These are phyloP conservation scores for Solanum chiquidenum DNA, from an alignment of 257 asterid genomes.

Conservation along the genomic window DNA sequence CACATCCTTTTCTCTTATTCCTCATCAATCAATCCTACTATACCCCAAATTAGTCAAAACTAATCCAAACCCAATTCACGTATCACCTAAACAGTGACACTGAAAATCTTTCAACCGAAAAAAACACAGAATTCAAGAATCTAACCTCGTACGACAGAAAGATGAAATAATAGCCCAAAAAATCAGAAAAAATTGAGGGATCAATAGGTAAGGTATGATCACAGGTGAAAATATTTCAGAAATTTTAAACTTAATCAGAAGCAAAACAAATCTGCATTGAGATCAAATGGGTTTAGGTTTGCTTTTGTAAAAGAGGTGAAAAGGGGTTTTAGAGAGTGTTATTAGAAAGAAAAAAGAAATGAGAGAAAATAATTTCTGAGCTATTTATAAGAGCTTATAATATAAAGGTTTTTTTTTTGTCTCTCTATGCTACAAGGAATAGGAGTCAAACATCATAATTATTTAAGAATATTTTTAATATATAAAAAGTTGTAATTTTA, in stretches of 20 bases:
- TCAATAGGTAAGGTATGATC: neutral
- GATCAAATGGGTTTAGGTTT: neutral
- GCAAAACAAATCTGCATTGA: neutral
- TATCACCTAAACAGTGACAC: neutral
- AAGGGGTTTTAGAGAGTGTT: neutral
- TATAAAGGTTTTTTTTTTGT: neutral
- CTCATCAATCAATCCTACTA: conserved; percentile 18
- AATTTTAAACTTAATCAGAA: neutral
- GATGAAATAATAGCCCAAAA: neutral
- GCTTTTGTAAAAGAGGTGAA: neutral
- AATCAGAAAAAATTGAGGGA: neutral
- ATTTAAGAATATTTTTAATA: neutral
- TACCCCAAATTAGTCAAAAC: neutral
- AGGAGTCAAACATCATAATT: neutral
- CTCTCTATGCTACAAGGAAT: neutral
- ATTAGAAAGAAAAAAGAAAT: neutral
- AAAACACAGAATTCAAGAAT: neutral
- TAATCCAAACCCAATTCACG: neutral
- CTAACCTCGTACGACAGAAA: neutral
- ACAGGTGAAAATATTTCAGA: neutral
- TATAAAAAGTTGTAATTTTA: neutral
- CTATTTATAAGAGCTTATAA: neutral
- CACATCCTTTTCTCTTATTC: conserved; percentile 42
- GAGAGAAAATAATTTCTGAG: neutral
- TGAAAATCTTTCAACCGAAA: neutral